Evolutionary conservation across 768 basidiomycete species (phyloP).

Genomic region (Agaricus blazei): DNA sequence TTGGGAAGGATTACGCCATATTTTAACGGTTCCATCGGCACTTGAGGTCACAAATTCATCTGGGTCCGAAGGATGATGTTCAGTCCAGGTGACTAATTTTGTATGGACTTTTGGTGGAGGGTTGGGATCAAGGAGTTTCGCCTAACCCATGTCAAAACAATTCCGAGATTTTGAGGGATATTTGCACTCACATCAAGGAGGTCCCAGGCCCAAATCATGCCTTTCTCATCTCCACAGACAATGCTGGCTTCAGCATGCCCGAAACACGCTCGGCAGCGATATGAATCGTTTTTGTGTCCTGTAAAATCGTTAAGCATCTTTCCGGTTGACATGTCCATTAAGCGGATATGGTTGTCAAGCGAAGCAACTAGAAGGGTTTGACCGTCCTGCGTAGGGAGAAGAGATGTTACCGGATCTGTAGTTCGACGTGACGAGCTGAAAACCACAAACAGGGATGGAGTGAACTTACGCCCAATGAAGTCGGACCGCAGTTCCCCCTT

Average conservation of each 20-base stretch:
- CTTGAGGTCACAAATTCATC: constrained; percentile 87
- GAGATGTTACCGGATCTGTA: constrained; percentile 81
- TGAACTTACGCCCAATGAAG: constrained; percentile 78
- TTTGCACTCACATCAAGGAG: constrained; percentile 65
- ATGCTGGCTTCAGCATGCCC: constrained; percentile 79
- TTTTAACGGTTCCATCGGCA: constrained; percentile 86
- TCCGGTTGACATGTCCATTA: constrained; percentile 82
- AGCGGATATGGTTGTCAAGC: constrained; percentile 78
- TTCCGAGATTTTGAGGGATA: constrained; percentile 1
- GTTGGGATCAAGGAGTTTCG: constrained; percentile 59
- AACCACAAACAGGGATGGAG: neutral
- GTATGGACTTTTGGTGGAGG: constrained; percentile 77
- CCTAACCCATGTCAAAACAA: constrained; percentile 38
- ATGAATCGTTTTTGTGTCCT: constrained; percentile 70
- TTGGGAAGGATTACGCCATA: constrained; percentile 60
- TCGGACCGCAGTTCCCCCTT: constrained; percentile 89
- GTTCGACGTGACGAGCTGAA: constrained; percentile 8
- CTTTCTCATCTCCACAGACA: constrained; percentile 87
- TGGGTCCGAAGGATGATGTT: constrained; percentile 78
- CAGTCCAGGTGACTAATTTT: constrained; percentile 88
- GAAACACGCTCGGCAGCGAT: constrained; percentile 79
- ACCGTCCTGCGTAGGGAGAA: constrained; percentile 73
- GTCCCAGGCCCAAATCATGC: constrained; percentile 90
- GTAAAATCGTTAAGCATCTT: constrained; percentile 81
- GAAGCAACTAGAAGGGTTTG: constrained; percentile 80